A percentile compares a stretch with the other conserved stretches of the same genome.
These are phyloP conservation scores for Coemansia sp. DNA, from an alignment of 192 early-diverging fungal species.

Conservation along the genomic window DNA sequence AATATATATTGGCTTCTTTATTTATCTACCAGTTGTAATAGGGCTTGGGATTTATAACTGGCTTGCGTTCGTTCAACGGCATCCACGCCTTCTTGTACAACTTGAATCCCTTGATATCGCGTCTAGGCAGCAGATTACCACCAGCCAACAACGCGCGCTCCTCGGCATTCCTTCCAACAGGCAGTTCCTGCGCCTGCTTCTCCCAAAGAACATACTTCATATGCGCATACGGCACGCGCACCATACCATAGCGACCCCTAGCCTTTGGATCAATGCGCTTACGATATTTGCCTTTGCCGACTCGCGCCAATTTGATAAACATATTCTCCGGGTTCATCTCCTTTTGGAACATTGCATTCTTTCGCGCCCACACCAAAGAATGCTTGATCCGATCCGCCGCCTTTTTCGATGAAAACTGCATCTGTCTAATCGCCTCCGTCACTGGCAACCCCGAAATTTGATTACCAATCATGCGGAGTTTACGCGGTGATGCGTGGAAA, in stretches of 20 bases:
- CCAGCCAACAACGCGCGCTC: constrained; percentile 39
- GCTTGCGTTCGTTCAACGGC: constrained; percentile 70
- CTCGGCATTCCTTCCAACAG: constrained; percentile 19
- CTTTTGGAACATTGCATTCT: constrained; percentile 67
- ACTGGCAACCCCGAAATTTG: constrained; percentile 69
- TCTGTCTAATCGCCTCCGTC: constrained; percentile 76
- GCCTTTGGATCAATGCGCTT: constrained; percentile 80
- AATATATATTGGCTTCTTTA: constrained; percentile 8
- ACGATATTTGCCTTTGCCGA: constrained; percentile 82
- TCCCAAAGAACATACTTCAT: constrained; percentile 84
- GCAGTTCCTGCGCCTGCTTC: constrained; percentile 33
- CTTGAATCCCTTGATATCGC: constrained; percentile 67
- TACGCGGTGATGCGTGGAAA: constrained; percentile 73
- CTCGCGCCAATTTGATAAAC: constrained; percentile 75
- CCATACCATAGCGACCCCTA: constrained; percentile 76
- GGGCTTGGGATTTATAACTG: constrained; percentile 69
- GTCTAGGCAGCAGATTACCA: constrained; percentile 20
- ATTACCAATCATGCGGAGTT: constrained; percentile 71
- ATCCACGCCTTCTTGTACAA: constrained; percentile 71
- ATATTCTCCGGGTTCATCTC: constrained; percentile 65
- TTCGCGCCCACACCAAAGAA: constrained; percentile 69
- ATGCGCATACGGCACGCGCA: constrained; percentile 76
- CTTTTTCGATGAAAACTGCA: constrained; percentile 75
- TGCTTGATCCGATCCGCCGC: constrained; percentile 65
- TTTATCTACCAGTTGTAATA: constrained; percentile 76